Base-by-base conservation (phyloP, 768 basidiomycete species). In the Amanita pallidorosea region DNA sequence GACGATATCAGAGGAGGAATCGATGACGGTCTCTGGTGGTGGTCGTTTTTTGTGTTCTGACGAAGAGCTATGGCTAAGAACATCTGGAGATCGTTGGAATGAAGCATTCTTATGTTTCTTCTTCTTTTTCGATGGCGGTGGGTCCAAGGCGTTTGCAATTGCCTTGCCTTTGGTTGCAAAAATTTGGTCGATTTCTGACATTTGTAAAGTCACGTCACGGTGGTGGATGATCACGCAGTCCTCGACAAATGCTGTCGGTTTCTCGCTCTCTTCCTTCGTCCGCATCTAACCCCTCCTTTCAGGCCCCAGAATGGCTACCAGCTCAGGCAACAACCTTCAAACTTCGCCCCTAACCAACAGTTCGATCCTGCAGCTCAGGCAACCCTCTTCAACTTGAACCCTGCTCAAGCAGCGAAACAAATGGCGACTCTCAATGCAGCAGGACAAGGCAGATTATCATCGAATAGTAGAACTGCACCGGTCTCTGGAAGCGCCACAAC, bases 131-230 rank as follows among this genome's bases (percentile, higher is more conserved):
- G 29, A 51, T 20, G 62, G 43, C 46, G 67, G 65, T 22, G 69
- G 58, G 35, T 71, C 58, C 34, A 63, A 49, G 43, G 53, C 53
- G 18, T 60, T 55, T 18, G 57, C 54, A 51, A 58, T 64, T 52
- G 56, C 46, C 57, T 70, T 72, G 56, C 67, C 67, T 57, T 75
- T 79, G 55, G 71, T 69, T 5, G 50, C 74, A 64, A 91, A 91
- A 60, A 91, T 91, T 59, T 78, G 79, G 73, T 91, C 88, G 63
- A 91, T 91, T 75, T 90, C 88, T 47, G 83, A 83, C 72, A 76
- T 73, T n/a, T 3, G 38, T 20, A 20, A 69, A 56, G 15, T 57
- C 56, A 61, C 54, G 55, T 27, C 53, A 20, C 38, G 31, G 3
- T 8, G 9, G 31, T 31, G 9, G 9, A 29, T 29, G 8, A 29